Evolutionary conservation across 805 yeast genomes (phyloP).

Genomic region (Yamadazyma sp.): DNA sequence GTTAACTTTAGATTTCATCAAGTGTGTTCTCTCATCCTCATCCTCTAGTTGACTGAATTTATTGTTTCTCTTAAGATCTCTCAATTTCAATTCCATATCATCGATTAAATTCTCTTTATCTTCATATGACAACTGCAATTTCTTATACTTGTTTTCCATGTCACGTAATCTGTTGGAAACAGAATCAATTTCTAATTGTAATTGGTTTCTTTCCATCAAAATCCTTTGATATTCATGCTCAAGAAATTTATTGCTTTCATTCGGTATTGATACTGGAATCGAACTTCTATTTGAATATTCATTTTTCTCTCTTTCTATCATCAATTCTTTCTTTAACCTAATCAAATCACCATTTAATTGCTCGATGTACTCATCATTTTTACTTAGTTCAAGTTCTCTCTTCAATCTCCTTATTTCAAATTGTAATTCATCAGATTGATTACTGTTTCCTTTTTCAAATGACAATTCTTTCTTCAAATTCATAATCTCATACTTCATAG

Average conservation of each 20-base stretch:
- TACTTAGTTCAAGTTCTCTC: slow-evolving; percentile 9
- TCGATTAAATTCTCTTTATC: slow-evolving; percentile 36
- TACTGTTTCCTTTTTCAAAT: slow-evolving; percentile 19
- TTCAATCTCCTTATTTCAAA: slow-evolving; percentile 11
- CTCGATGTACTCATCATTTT: slow-evolving; percentile 8
- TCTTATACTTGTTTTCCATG: slow-evolving; percentile 12
- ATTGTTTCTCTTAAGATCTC: slow-evolving; percentile 25
- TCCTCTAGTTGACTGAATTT: slow-evolving; percentile 20
- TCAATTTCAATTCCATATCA: slow-evolving; percentile 29
- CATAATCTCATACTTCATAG: slow-evolving; percentile 33
- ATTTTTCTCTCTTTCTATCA: slow-evolving; percentile 5
- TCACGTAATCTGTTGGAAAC: slow-evolving; percentile 34
- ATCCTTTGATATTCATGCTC: slow-evolving; percentile 13
- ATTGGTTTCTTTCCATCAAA: slow-evolving; percentile 12
- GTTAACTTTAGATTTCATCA: slow-evolving; percentile 31
- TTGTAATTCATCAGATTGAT: slow-evolving; percentile 9
- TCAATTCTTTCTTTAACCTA: slow-evolving; percentile 9
- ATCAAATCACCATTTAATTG: slow-evolving; percentile 8
- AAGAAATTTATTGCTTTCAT: slow-evolving; percentile 1
- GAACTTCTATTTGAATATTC: background rate
- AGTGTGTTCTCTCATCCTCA: slow-evolving; percentile 34
- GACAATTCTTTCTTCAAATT: slow-evolving; percentile 36
- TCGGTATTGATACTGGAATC: too few relatives aligned
- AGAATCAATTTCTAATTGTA: slow-evolving; percentile 24
- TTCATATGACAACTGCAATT: slow-evolving; percentile 20